These are phyloP conservation scores for Fraxinus quadrangulata DNA, from an alignment of 257 asterid genomes.

Conservation along the genomic window DNA sequence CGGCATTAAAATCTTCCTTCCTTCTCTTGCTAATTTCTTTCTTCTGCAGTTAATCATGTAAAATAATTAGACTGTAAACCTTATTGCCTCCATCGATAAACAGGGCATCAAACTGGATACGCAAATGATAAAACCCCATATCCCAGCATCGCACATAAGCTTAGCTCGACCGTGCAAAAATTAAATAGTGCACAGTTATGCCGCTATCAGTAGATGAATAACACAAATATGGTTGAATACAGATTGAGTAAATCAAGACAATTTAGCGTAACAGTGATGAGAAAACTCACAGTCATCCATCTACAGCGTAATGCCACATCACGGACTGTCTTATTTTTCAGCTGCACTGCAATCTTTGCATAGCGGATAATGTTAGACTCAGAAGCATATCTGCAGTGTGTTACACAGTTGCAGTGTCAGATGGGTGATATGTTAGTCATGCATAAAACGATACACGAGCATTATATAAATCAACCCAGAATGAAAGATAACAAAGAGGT, in stretches of 20 bases:
- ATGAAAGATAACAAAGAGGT: background rate
- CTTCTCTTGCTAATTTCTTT: constrained; percentile 75
- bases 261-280: constrained; percentile 16
- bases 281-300: constrained; percentile 85
- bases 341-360: constrained; percentile 81
- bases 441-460: background rate
- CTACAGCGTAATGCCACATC: constrained; percentile 95
- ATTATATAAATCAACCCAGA: background rate
- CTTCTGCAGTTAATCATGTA: constrained; percentile 55
- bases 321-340: constrained; percentile 80
- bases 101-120: background rate
- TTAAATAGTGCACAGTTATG: background rate
- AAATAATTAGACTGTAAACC: constrained; percentile 27
- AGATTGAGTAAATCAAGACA: background rate
- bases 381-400: constrained; percentile 63
- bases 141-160: background rate
- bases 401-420: constrained; percentile 6
- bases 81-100: constrained; percentile 19
- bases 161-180: background rate
- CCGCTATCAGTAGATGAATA: background rate
- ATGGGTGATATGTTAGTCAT: background rate
- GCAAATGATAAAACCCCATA: constrained; percentile 5
- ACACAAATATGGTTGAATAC: background rate
- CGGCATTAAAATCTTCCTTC: constrained; percentile 64
- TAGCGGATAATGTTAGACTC: constrained; percentile 75